Base-by-base conservation (phyloP, 192 early-diverging fungal genomes). In the Coemansia sp. region DNA sequence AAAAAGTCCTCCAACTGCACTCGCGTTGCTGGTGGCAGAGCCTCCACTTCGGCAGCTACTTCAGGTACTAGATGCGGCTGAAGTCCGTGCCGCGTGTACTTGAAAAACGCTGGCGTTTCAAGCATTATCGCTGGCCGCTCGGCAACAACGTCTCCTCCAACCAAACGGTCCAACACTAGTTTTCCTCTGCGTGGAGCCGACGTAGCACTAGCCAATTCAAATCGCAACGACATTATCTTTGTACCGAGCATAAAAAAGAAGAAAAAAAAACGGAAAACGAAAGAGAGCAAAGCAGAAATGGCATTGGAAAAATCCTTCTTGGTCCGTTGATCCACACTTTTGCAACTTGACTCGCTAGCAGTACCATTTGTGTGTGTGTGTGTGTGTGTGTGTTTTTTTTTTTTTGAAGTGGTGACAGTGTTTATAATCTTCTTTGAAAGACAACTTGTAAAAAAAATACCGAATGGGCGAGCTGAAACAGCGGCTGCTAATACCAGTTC, bases 61-160 rank as follows among this genome's bases (percentile, higher is more conserved):
- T 84, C 82, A 17, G 68, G 82, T 39, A 84, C 73, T 46, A 84
- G 63, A 26, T 84, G 82, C 46, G 82, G 82, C 42, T 84, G 82
- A 43, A 84, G 64, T 6, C 77, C 82, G 38, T 71, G 73, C 13
- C 76, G 59, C 17, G 82, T 84, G 66, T 84, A 84, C 65, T 79
- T 75, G 55, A 84, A 49, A 21, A 76, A 84, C 4, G 66, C 46
- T 32, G 82, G 82, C 38, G 82, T 84, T 40, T 77, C 72, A 13
- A 83, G 40, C 4, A 32, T 46, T 16, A 47, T 57, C 19, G 35
- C 50, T 7, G 42, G 43, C 28, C 66, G 66, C 28, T 46, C 62
- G 13, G 59, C 44, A 19, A 42, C 26, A 5, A 4, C 44, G 33
- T 33, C 16, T 4, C 23, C 19, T 13, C 19, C 30, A 28, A 28